Evolutionary conservation across 805 yeast genomes (phyloP).

Genomic region (Kodamaea fukazawae): DNA sequence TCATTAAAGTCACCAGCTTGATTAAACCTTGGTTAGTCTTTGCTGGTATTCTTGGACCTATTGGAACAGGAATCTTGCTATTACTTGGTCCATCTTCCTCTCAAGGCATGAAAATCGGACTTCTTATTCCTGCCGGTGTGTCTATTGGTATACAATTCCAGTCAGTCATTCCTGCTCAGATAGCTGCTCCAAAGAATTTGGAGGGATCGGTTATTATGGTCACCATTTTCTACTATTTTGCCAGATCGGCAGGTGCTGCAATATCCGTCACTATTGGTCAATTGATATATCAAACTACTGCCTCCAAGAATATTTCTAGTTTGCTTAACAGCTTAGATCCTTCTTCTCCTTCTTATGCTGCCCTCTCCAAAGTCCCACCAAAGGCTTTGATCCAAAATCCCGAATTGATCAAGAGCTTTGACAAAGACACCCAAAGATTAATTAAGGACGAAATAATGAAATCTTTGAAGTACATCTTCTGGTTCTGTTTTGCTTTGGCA

Average conservation of each 20-base stretch:
- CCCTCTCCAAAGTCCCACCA: conserved; percentile 13
- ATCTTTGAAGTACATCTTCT: conserved; percentile 32
- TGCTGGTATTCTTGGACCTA: conserved; percentile 33
- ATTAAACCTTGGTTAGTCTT: conserved; percentile 41
- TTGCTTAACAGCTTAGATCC: neutral
- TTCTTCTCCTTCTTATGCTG: conserved; percentile 6
- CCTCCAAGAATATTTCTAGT: conserved; percentile 19
- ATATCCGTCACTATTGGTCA: conserved; percentile 31
- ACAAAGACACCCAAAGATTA: conserved; percentile 14
- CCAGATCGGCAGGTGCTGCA: conserved; percentile 31
- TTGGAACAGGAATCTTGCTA: conserved; percentile 45
- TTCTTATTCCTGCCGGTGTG: conserved; percentile 46
- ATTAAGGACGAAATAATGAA: conserved; percentile 31
- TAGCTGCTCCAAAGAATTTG: conserved; percentile 49
- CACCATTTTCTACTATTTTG: conserved; percentile 44
- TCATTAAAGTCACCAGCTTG: conserved; percentile 35
- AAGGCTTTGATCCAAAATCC: conserved; percentile 25
- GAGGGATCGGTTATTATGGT: conserved; percentile 47
- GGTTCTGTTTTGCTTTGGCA: conserved; percentile 36
- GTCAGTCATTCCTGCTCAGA: conserved; percentile 42
- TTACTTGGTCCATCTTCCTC: conserved; percentile 41
- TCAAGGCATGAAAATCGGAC: conserved; percentile 39
- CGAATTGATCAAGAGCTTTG: conserved; percentile 16
- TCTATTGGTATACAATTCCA: conserved; percentile 46
- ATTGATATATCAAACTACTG: conserved; percentile 24